phyloP scores from a whole-genome alignment of 164 flowering plant genomes.

The Annona cherimola region DNA sequence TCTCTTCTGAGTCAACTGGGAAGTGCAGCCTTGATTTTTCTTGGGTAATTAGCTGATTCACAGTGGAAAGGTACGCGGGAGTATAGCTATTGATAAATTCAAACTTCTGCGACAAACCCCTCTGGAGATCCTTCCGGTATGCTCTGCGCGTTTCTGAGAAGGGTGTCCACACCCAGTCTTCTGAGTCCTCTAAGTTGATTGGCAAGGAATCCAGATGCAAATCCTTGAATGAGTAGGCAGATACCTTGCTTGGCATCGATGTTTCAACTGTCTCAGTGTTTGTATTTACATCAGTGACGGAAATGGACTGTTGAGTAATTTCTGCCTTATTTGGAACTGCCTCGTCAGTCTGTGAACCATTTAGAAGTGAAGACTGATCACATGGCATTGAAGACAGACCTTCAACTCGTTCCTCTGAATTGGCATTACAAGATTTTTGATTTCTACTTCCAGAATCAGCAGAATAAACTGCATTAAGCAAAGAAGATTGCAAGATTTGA shows the following conservation, averaged over 20 bases:
- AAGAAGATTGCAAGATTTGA: slow-evolving; percentile 5
- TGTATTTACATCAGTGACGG: slow-evolving; percentile 13
- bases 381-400: background rate
- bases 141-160: slow-evolving; percentile 48
- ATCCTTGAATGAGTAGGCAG: slow-evolving; percentile 8
- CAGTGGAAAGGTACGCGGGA: slow-evolving; percentile 31
- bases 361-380: slow-evolving; percentile 2
- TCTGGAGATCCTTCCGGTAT: slow-evolving; percentile 42
- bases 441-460: background rate
- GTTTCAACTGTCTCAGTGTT: slow-evolving; percentile 1
- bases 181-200: slow-evolving; percentile 25
- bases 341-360: slow-evolving; percentile 1
- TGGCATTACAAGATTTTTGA: slow-evolving; percentile 7
- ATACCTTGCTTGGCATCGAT: slow-evolving; percentile 2
- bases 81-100: slow-evolving; percentile 29
- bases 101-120: slow-evolving; percentile 43
- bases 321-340: slow-evolving; percentile 19
- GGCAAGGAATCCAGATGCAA: slow-evolving; percentile 7
- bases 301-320: slow-evolving; percentile 2
- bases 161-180: slow-evolving; percentile 63
- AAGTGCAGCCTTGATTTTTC: slow-evolving; percentile 64
- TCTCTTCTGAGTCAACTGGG: slow-evolving; percentile 46
- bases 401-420: background rate
- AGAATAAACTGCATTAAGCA: slow-evolving; percentile 1
- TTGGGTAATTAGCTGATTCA: slow-evolving; percentile 42